Conservation (phyloP, 805 yeast species). For the Saccharomycopsis sp. region DNA sequence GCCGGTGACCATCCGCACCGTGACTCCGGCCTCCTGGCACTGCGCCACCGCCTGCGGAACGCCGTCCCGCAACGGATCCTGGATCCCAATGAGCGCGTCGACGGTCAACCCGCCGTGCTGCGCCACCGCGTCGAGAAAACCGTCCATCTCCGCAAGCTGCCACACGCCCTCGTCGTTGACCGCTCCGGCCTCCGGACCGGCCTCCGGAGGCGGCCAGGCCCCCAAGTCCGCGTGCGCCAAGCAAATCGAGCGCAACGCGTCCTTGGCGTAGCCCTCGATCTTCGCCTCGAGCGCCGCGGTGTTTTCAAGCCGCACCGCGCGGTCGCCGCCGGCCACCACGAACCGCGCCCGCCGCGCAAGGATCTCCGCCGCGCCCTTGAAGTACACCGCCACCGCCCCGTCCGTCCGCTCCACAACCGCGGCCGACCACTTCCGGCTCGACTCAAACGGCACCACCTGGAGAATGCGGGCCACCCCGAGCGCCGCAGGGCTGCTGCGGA, state of each 20-base stretch:
- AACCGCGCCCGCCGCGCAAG: constrained; percentile 29
- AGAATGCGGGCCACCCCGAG: constrained; percentile 37
- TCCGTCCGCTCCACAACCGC: constrained; percentile 45
- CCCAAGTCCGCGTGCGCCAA: constrained; percentile 70
- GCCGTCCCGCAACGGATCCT: constrained; percentile 89
- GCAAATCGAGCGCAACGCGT: constrained; percentile 85
- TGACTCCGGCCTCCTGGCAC: constrained; percentile 87
- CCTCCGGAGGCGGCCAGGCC: constrained; percentile 59
- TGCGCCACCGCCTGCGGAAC: constrained; percentile 83
- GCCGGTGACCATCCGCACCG: constrained; percentile 97
- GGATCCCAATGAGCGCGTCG: constrained; percentile 82
- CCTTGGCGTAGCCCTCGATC: constrained; percentile 58
- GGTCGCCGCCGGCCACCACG: constrained; percentile 8
- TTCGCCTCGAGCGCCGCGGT: constrained; percentile 28
- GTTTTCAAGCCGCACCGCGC: constrained; percentile 18
- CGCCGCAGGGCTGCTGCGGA: constrained; percentile 32
- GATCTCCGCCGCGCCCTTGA: constrained; percentile 95
- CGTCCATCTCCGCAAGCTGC: background rate
- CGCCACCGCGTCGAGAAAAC: background rate
- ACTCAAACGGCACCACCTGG: constrained; percentile 85
- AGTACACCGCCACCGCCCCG: constrained; percentile 48
- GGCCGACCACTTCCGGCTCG: constrained; percentile 90
- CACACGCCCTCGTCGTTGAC: constrained; percentile 30
- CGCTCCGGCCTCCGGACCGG: constrained; percentile 30
- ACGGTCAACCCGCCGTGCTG: constrained; percentile 38